Base-by-base conservation (phyloP, 257 asterid species). In the Ilex aquifolium region DNA sequence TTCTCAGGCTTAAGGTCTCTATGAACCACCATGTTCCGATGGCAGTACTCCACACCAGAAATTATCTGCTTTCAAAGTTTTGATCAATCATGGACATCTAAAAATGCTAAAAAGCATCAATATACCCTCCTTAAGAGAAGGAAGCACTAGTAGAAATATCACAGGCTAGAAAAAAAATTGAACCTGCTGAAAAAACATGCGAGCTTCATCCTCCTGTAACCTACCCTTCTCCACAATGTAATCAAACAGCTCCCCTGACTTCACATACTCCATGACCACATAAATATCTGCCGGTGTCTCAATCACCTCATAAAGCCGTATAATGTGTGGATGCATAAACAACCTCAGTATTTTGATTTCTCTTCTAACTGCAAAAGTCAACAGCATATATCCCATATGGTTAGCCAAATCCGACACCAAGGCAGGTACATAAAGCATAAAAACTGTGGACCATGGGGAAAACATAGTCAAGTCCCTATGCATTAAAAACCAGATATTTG, bases 11-110 rank as follows among this genome's bases (percentile, higher is more conserved):
- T 91, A 73, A 91, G 82, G 69, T 91, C 98, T 74, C 98, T 80
- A 71, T 91, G 98, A 70, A 84, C 98, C 64, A 91, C 91, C 96
- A 91, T 85, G 77, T 91, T 91, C 70, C 95, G 80, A 53, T 88
- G 97, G 95, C 96, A 91, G 75, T 91, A 88, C 79, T 91, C 96
- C 60, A 88, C 98, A 50, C 98, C 98, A 63, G 98, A 86, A 65
- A 91, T 84, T 69, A 91, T 91, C 98, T 91, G 85, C 73, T 69
- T 62, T 62, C 63, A 77, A 44, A 74, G 79, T 68, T 59, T 64
- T 3, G 63, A 51, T 21, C 46, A 13, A 49, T 50, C 13, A 17
- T 53, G 39, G 51, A 65, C 36, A 60, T 65, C 2, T 46, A 14
- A 46, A 46, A 10, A 46, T 46, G 4, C n/a, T 10, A 10, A 46